These are phyloP conservation scores for Cucumis melo DNA, from an alignment of 306 rosid genomes.

Conservation along the genomic window DNA sequence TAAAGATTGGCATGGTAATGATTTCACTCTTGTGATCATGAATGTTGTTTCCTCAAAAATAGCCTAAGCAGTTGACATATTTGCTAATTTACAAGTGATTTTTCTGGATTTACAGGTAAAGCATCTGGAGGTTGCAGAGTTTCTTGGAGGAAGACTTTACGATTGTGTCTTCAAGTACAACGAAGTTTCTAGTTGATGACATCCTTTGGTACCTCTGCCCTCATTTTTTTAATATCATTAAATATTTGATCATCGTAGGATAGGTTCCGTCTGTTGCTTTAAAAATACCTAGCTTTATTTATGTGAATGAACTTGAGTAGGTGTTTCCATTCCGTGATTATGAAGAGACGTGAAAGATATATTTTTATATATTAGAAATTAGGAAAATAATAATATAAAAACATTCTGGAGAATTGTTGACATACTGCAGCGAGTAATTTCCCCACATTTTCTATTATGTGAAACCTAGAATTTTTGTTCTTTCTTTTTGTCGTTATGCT, in stretches of 20 bases:
- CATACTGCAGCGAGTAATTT: not conserved
- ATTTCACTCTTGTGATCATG: not conserved
- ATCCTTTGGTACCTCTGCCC: slow-evolving; percentile 12
- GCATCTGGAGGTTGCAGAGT: slow-evolving; percentile 84
- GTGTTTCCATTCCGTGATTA: not conserved
- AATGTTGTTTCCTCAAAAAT: not conserved
- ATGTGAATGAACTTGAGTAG: not conserved
- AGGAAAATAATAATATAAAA: not conserved
- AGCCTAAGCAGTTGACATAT: not conserved
- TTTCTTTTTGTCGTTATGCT: not conserved
- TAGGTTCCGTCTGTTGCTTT: not conserved
- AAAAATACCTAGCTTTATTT: not conserved
- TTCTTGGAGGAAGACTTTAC: slow-evolving; percentile 84
- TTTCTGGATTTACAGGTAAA: slow-evolving; percentile 43
- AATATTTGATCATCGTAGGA: not conserved
- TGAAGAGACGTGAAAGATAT: not conserved
- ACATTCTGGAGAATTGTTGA: not conserved
- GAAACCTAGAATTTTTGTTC: not conserved
- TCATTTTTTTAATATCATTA: slow-evolving; percentile 1
- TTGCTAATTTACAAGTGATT: not conserved
- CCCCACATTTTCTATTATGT: not conserved
- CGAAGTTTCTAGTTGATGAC: slow-evolving; percentile 37
- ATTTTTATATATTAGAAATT: not conserved
- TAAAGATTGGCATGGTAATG: slow-evolving; percentile 89
- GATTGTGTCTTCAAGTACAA: slow-evolving; percentile 91